These are phyloP conservation scores for Pelargonium nanum DNA, from an alignment of 345 rosid species.

Conservation along the genomic window DNA sequence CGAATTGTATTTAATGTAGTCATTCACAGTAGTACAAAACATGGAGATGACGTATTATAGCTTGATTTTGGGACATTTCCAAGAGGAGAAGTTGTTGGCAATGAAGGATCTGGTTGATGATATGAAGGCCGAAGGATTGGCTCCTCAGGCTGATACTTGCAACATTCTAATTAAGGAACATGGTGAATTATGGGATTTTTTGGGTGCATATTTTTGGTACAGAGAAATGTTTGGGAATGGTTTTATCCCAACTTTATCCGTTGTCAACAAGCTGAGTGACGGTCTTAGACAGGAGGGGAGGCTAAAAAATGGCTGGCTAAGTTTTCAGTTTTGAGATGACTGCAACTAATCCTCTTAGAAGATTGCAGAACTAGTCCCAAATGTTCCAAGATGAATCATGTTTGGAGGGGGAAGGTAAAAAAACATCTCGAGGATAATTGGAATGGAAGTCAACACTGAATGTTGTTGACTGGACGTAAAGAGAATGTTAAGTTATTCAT, in stretches of 20 bases:
- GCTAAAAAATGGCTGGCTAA: slow-evolving; percentile 46
- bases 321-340: no score
- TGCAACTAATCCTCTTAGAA: no score
- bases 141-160: slow-evolving; percentile 62
- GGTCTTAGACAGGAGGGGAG: slow-evolving; percentile 54
- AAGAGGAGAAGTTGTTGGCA: slow-evolving; percentile 31
- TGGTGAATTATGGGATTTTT: slow-evolving; percentile 38
- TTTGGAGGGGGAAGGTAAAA: no score
- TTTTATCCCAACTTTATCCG: slow-evolving; percentile 24
- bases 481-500: no score
- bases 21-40: slow-evolving; percentile 41
- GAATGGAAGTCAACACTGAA: no score
- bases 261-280: slow-evolving; percentile 31
- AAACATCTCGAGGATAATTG: no score
- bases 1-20: slow-evolving; percentile 37
- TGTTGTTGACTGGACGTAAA: no score
- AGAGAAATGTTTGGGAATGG: slow-evolving; percentile 56
- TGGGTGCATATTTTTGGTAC: slow-evolving; percentile 59
- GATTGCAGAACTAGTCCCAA: no score
- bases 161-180: slow-evolving; percentile 46
- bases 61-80: slow-evolving; percentile 50
- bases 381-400: no score
- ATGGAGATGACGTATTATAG: slow-evolving; percentile 56
- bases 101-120: slow-evolving; percentile 32
- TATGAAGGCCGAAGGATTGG: slow-evolving; percentile 43